These are phyloP conservation scores for Extremus antarcticus DNA, from an alignment of 495 filamentous ascomycete genomes.

Conservation along the genomic window DNA sequence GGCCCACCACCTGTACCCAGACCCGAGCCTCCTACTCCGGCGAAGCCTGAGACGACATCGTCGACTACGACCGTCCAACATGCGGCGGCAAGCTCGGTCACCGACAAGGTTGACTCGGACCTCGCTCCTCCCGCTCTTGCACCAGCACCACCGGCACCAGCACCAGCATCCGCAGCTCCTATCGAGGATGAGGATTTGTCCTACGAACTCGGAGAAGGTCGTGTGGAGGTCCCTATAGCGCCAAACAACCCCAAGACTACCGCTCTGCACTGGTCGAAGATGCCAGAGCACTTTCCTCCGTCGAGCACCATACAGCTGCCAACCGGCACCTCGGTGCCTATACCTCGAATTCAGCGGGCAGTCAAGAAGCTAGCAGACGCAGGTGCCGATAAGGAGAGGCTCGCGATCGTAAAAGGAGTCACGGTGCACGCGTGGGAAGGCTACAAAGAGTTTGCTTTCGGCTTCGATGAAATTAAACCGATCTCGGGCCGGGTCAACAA, in stretches of 20 bases:
- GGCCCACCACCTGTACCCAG: not conserved
- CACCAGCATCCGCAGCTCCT: not conserved
- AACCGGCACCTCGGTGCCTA: conserved; percentile 50
- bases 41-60: not conserved
- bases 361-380: conserved; percentile 10
- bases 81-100: not conserved
- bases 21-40: not conserved
- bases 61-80: not conserved
- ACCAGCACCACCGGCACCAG: not conserved
- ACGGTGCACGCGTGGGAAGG: conserved; percentile 31
- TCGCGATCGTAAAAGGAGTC: conserved; percentile 34
- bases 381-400: conserved; percentile 12
- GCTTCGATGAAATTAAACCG: conserved; percentile 34
- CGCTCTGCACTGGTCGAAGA: conserved; percentile 15
- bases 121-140: not conserved
- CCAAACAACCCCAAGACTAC: not conserved
- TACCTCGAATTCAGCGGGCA: conserved; percentile 65
- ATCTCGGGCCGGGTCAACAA: conserved; percentile 38
- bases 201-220: not conserved
- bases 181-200: not conserved
- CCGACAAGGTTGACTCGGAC: not conserved
- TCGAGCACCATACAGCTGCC: conserved; percentile 63
- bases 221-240: not conserved
- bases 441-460: conserved; percentile 31
- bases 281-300: conserved; percentile 23